phyloP scores from a whole-genome alignment of 805 yeast species.

The Pichia kluyveri region DNA sequence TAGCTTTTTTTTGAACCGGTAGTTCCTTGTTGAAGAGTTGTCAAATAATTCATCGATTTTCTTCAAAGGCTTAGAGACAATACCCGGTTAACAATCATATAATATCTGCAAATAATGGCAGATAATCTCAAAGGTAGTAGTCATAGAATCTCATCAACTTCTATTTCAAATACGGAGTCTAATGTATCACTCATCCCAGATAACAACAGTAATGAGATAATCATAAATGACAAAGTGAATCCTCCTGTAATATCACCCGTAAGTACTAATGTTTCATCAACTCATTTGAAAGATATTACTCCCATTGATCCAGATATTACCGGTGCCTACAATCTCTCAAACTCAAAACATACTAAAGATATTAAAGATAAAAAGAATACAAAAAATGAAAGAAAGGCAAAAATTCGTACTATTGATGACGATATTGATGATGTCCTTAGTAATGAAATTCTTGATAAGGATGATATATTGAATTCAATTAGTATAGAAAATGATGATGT shows the following conservation, averaged over 20 bases:
- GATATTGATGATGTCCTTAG: not conserved
- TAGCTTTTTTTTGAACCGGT: no score
- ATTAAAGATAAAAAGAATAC: not conserved
- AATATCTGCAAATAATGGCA: no score
- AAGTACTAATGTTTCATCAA: not conserved
- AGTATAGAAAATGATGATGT: not conserved
- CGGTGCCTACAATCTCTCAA: not conserved
- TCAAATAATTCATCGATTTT: no score
- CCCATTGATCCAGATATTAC: not conserved
- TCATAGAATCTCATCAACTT: no score
- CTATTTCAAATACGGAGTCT: no score
- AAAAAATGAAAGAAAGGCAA: not conserved
- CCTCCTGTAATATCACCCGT: not conserved
- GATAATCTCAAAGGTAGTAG: no score
- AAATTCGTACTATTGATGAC: not conserved
- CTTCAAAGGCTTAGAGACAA: no score
- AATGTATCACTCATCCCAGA: no score
- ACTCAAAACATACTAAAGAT: not conserved
- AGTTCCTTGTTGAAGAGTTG: no score
- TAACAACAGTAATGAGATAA: not conserved
- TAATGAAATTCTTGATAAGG: not conserved
- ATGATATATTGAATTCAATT: not conserved
- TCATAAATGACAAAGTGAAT: not conserved
- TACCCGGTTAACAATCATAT: no score
- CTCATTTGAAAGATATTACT: not conserved